Evolutionary conservation across 23 red algal genomes (phyloP).

Genomic region (Chondrus crispus): DNA sequence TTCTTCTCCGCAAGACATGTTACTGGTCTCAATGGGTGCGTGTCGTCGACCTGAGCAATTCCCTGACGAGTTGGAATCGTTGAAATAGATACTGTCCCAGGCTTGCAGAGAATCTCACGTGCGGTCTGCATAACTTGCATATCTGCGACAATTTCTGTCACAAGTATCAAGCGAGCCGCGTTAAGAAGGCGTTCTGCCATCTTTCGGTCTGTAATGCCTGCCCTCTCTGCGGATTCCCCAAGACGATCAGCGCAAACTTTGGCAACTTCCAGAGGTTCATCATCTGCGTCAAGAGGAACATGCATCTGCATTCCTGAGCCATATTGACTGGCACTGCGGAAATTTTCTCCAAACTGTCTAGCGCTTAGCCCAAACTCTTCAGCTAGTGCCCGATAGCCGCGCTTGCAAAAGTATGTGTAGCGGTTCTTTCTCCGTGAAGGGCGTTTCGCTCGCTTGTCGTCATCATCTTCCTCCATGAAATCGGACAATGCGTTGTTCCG

Average conservation of each 20-base stretch:
- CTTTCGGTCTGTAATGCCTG: background rate
- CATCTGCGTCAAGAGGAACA: conserved; percentile 46
- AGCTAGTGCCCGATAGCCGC: conserved; percentile 54
- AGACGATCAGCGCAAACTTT: background rate
- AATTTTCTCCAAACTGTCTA: conserved; percentile 74
- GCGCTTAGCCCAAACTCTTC: conserved; percentile 59
- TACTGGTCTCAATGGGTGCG: conserved; percentile 44
- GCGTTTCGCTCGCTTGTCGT: conserved; percentile 18
- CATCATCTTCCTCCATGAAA: background rate
- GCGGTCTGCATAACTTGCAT: conserved; percentile 43
- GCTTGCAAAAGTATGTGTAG: conserved; percentile 42
- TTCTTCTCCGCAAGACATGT: conserved; percentile 44
- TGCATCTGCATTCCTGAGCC: conserved; percentile 39
- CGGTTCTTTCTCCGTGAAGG: conserved; percentile 41
- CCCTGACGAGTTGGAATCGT: conserved; percentile 53
- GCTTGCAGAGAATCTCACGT: conserved; percentile 15
- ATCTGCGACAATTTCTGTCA: conserved; percentile 40
- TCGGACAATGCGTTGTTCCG: background rate
- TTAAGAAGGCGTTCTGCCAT: conserved; percentile 35
- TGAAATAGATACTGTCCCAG: conserved; percentile 33
- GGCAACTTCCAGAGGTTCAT: conserved; percentile 15
- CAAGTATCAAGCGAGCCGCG: conserved; percentile 43
- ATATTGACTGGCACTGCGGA: conserved; percentile 29
- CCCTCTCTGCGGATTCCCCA: background rate
- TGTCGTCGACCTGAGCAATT: conserved; percentile 60